These are phyloP conservation scores for Podospora sp. DNA, from an alignment of 495 filamentous ascomycete genomes.

Conservation along the genomic window DNA sequence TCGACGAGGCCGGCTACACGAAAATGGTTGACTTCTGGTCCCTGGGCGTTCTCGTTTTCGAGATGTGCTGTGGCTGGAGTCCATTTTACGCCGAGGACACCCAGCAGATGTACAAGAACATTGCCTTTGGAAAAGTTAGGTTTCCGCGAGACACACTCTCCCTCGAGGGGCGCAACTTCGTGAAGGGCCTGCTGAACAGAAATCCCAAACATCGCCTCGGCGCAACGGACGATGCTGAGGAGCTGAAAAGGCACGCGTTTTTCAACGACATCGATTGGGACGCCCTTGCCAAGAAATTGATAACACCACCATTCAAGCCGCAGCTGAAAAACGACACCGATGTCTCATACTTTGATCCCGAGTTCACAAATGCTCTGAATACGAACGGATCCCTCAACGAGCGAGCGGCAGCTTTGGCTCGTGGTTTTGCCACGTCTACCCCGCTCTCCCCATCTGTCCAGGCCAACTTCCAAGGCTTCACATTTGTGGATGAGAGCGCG, in stretches of 20 bases:
- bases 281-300: slow-evolving; percentile 79
- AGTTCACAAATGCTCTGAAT: slow-evolving; percentile 94
- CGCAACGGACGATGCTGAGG: slow-evolving; percentile 87
- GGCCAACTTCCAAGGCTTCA: slow-evolving; percentile 97
- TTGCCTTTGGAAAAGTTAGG: slow-evolving; percentile 95
- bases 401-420: slow-evolving; percentile 77
- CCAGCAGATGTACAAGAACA: slow-evolving; percentile 99
- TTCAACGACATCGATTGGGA: slow-evolving; percentile 94
- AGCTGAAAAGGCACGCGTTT: slow-evolving; percentile 92
- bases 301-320: slow-evolving; percentile 97
- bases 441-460: slow-evolving; percentile 93
- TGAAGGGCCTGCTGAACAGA: slow-evolving; percentile 94
- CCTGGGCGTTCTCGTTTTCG: slow-evolving; percentile 93
- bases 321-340: slow-evolving; percentile 93
- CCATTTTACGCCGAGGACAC: slow-evolving; percentile 99
- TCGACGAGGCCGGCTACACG: slow-evolving; percentile 97
- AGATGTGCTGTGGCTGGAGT: slow-evolving; percentile 99
- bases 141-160: slow-evolving; percentile 94
- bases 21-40: slow-evolving; percentile 99
- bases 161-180: slow-evolving; percentile 92
- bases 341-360: slow-evolving; percentile 96
- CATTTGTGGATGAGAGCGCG: slow-evolving; percentile 95
- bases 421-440: slow-evolving; percentile 77
- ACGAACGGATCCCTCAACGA: slow-evolving; percentile 84
- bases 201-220: slow-evolving; percentile 96